Percentiles rank a stretch among this genome's conserved stretches.
Evolutionary conservation across 495 filamentous ascomycete genomes (phyloP).

Genomic region (Podospora comata): DNA sequence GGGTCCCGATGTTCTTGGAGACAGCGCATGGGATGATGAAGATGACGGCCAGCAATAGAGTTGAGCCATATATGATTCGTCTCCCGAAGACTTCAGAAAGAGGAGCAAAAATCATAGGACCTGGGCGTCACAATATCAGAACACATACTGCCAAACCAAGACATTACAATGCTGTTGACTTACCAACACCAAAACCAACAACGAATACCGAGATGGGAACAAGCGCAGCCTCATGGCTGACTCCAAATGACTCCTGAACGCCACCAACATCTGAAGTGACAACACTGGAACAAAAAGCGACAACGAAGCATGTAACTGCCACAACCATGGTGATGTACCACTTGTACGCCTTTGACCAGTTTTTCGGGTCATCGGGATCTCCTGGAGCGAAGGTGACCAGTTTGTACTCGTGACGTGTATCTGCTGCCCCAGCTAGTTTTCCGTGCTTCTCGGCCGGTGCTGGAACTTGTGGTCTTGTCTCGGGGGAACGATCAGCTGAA

Average conservation of each 20-base stretch:
- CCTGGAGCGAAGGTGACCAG: constrained; percentile 66
- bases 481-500: not conserved
- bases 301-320: constrained; percentile 61
- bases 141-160: not conserved
- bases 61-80: constrained; percentile 61
- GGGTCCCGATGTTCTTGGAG: constrained; percentile 67
- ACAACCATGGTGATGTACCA: constrained; percentile 70
- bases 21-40: constrained; percentile 78
- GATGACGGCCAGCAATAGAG: constrained; percentile 63
- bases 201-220: constrained; percentile 72
- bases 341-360: constrained; percentile 61
- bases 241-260: constrained; percentile 56
- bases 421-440: constrained; percentile 12
- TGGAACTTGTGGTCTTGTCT: not conserved
- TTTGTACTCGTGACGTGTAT: constrained; percentile 49
- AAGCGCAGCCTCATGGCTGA: constrained; percentile 64
- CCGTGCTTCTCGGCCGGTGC: constrained; percentile 4
- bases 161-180: constrained; percentile 7
- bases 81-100: constrained; percentile 70
- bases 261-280: constrained; percentile 66
- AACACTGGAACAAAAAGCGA: constrained; percentile 61
- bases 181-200: constrained; percentile 71
- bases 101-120: constrained; percentile 78
- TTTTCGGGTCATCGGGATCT: constrained; percentile 68
- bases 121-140: constrained; percentile 13